These are phyloP conservation scores for Noccaea bulbosa DNA, from an alignment of 345 rosid genomes.

Conservation along the genomic window DNA sequence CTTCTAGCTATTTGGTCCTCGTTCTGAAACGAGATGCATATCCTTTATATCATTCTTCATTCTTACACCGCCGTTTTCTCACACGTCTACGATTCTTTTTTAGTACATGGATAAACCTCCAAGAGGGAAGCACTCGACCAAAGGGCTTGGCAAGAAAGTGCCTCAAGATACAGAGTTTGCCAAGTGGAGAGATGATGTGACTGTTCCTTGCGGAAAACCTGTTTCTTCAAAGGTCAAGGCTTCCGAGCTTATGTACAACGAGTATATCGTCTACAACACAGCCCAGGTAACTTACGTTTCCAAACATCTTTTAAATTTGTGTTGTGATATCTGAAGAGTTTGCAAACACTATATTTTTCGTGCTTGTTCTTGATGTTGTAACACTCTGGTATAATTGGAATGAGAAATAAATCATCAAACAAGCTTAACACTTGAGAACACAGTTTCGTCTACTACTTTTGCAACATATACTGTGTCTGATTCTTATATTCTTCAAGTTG, in stretches of 20 bases:
- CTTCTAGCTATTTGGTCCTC: not conserved
- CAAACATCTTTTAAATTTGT: not conserved
- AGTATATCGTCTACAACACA: constrained; percentile 85
- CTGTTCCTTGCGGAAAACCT: constrained; percentile 93
- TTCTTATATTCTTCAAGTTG: constrained; percentile 10
- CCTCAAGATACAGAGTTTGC: constrained; percentile 76
- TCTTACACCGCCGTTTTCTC: constrained; percentile 6
- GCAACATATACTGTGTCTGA: not conserved
- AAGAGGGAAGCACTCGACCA: constrained; percentile 87
- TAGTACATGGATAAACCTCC: constrained; percentile 93
- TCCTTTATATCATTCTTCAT: not conserved
- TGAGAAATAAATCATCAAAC: not conserved
- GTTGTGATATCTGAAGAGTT: not conserved
- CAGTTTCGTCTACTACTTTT: not conserved
- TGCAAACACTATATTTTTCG: not conserved
- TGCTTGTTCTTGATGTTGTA: not conserved
- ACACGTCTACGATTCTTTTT: not conserved
- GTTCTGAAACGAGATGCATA: constrained; percentile 1
- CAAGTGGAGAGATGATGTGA: constrained; percentile 83
- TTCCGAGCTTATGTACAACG: constrained; percentile 92
- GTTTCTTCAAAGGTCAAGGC: constrained; percentile 69
- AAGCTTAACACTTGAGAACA: constrained; percentile 2
- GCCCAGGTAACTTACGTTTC: constrained; percentile 67
- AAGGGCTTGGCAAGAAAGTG: constrained; percentile 87
- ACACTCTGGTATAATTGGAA: too few relatives aligned